phyloP scores from a whole-genome alignment of 208 protist species.

The Leishmania arabica region DNA sequence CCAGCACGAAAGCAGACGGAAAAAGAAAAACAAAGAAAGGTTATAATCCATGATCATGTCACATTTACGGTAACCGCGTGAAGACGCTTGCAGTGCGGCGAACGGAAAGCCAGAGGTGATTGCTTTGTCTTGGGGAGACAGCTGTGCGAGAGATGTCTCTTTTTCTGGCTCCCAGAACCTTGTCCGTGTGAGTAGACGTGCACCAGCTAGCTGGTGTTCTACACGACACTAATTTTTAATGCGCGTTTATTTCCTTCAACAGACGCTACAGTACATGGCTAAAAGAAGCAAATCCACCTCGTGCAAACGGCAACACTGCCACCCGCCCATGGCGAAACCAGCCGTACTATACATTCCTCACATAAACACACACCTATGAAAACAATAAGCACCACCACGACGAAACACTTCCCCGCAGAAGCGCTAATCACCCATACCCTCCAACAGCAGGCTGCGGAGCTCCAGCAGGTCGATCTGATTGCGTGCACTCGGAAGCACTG shows the following conservation, averaged over 20 bases:
- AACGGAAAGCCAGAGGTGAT: not conserved
- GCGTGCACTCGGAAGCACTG: conserved; percentile 30
- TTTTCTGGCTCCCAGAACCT: not conserved
- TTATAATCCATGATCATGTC: not conserved
- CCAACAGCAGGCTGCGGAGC: conserved; percentile 71
- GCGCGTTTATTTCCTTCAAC: not conserved
- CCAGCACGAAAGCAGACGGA: not conserved
- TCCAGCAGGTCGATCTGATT: conserved; percentile 70
- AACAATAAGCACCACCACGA: not conserved
- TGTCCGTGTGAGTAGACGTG: not conserved
- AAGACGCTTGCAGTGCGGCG: not conserved
- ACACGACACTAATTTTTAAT: not conserved
- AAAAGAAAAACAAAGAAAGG: not conserved
- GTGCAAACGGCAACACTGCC: not conserved
- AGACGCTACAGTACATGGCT: not conserved
- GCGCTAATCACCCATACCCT: conserved; percentile 19
- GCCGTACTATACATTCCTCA: not conserved
- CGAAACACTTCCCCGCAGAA: not conserved
- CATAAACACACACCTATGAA: not conserved
- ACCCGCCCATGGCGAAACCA: not conserved
- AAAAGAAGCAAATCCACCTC: not conserved
- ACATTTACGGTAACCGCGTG: not conserved
- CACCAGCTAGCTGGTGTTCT: not conserved
- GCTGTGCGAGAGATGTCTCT: conserved; percentile 3
- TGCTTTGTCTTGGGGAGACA: not conserved